Conservation (phyloP, 1,284 basidiomycete genomes). For the Ceratobasidium sp. region DNA sequence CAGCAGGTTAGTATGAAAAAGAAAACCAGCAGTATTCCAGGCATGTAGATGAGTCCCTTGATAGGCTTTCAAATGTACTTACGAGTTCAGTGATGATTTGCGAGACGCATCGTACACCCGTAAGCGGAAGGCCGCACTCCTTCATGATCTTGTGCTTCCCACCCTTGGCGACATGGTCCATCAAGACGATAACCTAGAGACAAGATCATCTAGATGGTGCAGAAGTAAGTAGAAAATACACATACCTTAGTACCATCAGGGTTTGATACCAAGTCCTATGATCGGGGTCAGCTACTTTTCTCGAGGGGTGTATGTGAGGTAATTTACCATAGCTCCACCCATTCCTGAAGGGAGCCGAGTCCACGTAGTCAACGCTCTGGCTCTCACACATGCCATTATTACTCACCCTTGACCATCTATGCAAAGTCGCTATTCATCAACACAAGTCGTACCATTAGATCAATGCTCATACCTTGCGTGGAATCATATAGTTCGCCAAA, state of each 20-base stretch:
- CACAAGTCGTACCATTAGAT: background rate
- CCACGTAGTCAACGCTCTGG: conserved; percentile 6
- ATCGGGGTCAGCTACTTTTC: too few relatives aligned
- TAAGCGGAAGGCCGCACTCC: conserved; percentile 85
- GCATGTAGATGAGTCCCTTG: background rate
- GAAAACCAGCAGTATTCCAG: background rate
- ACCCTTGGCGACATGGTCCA: conserved; percentile 91
- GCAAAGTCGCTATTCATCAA: background rate
- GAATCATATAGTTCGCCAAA: conserved; percentile 98
- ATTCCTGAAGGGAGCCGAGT: conserved; percentile 66
- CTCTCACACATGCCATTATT: background rate
- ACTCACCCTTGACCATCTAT: conserved; percentile 77
- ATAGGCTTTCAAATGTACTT: conserved; percentile 30
- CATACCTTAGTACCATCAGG: conserved; percentile 86
- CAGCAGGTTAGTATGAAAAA: background rate
- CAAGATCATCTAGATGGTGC: conserved; percentile 28
- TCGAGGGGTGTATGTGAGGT: background rate
- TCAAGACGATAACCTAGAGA: conserved; percentile 71
- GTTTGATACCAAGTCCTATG: conserved; percentile 84
- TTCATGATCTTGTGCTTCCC: conserved; percentile 89
- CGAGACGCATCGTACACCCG: conserved; percentile 86
- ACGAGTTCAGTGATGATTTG: conserved; percentile 93
- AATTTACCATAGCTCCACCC: conserved; percentile 83
- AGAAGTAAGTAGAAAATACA: conserved; percentile 2
- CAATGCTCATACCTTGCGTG: conserved; percentile 76